Percentiles rank a stretch among this genome's conserved stretches.
Conservation (phyloP, 2,329 filamentous ascomycete genomes). For the Fusarium coicis region DNA sequence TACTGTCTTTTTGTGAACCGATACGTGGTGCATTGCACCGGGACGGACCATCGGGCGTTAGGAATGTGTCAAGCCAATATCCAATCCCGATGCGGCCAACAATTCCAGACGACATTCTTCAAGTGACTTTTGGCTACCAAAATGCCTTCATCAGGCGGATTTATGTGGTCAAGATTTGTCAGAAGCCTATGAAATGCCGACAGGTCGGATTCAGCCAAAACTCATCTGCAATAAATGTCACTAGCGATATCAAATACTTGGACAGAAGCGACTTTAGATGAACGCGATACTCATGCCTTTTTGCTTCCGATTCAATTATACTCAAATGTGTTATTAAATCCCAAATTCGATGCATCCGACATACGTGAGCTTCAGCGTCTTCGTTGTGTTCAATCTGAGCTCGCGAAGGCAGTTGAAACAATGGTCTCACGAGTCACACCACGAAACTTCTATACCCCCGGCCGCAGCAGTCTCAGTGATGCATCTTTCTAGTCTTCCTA, state of each 20-base stretch:
- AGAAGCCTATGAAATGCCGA: background rate
- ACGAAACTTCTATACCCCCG: too few relatives aligned
- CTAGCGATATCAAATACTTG: rapidly evolving
- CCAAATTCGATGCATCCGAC: background rate
- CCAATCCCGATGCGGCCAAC: background rate
- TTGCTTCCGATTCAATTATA: background rate
- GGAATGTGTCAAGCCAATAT: background rate
- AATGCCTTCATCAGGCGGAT: rapidly evolving
- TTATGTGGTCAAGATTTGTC: rapidly evolving
- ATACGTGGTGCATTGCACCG: rapidly evolving
- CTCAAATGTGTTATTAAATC: rapidly evolving
- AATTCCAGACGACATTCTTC: background rate
- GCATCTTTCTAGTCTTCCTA: background rate
- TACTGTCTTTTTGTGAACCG: rapidly evolving
- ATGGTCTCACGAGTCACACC: rapidly evolving
- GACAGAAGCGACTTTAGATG: background rate
- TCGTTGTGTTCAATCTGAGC: background rate
- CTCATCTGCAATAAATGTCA: background rate
- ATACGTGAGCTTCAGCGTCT: too few relatives aligned
- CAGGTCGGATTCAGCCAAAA: background rate
- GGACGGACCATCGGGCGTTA: background rate
- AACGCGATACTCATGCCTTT: rapidly evolving
- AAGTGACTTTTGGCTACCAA: rapidly evolving
- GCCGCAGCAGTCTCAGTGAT: background rate
- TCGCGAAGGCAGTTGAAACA: too few relatives aligned